Base-by-base conservation (phyloP, 2,329 filamentous ascomycete species). In the Stagonosporopsis rhizophila region DNA sequence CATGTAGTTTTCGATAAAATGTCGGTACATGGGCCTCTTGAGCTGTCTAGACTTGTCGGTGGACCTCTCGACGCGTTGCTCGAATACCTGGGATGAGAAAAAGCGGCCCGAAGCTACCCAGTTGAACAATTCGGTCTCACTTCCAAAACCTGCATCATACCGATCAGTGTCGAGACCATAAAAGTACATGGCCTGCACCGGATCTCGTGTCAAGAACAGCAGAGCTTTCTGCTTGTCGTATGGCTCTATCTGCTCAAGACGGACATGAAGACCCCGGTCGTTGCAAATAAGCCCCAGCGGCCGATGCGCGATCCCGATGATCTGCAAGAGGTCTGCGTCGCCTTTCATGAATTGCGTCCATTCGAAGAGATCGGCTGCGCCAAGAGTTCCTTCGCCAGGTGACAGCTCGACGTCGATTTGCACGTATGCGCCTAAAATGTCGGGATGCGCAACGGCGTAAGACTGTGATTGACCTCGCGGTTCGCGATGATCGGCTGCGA, bases 251-350 rank as follows among this genome's bases (percentile, higher is more conserved):
- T 91, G 87, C 4, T 83, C 80, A 15, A 93, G 82, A 0, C 89
- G 84, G 0, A 94, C 65, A 69, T 83, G 85, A 1, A 95, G 74
- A 1, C 85, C 89, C 12, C 70, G 73, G 46, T 90, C 84, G 61
- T 87, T 88, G 22, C 86, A 77, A 0, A 85, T 89, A 7, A 95
- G 82, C 1, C 90, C 90, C 32, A 86, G 83, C 0, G 82, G 83
- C 0, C 87, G 82, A 59, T 91, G 85, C 8, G 81, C 83, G 17
- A 83, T 80, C 5, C 89, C 88, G 0, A 94, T 70, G 8, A 87
- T 81, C 56, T 85, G 89, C 82, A 87, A 87, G 2, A 86, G 67
- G 64, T 94, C 90, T n/a, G 89, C 88, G 64, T 94, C 90, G 0
- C 85, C 83, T 35, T 88, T 81, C 62, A 85, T 85, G 75, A 92